Conservation (phyloP, 805 yeast species). For the Sugiyamaella lignohabitans region DNA sequence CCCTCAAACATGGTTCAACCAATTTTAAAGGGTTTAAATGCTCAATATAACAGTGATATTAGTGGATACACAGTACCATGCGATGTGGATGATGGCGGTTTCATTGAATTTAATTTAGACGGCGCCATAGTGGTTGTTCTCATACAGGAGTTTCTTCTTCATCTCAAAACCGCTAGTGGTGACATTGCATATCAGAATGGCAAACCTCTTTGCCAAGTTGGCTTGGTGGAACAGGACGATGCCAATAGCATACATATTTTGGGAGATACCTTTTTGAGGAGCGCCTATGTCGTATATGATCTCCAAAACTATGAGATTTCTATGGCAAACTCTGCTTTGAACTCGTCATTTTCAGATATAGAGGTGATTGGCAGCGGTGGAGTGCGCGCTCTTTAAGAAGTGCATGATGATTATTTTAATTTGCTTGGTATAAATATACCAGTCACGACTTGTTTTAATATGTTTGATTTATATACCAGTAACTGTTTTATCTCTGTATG, state of each 20-base stretch:
- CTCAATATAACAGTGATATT: conserved; percentile 5
- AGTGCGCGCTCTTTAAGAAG: conserved; percentile 23
- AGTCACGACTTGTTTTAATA: no score
- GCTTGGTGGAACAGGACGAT: background rate
- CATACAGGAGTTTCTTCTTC: conserved; percentile 19
- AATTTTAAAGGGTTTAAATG: conserved; percentile 9
- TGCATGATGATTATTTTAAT: no score
- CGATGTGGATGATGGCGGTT: background rate
- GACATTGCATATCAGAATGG: conserved; percentile 5
- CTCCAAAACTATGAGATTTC: conserved; percentile 51
- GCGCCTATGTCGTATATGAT: conserved; percentile 64
- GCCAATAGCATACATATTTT: conserved; percentile 31
- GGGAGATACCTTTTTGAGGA: conserved; percentile 60
- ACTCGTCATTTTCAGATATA: conserved; percentile 22
- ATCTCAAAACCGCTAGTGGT: conserved; percentile 7
- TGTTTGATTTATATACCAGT: background rate
- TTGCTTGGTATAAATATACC: no score
- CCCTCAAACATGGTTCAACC: conserved; percentile 33
- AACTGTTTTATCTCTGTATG: background rate
- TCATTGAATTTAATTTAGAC: conserved; percentile 20
- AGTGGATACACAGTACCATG: conserved; percentile 7
- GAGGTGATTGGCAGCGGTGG: conserved; percentile 24
- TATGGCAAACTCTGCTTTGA: conserved; percentile 41
- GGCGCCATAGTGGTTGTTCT: conserved; percentile 26
- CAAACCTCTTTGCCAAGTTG: conserved; percentile 9